Conservation (phyloP, 768 basidiomycete genomes). For the Mrakia gelida region DNA sequence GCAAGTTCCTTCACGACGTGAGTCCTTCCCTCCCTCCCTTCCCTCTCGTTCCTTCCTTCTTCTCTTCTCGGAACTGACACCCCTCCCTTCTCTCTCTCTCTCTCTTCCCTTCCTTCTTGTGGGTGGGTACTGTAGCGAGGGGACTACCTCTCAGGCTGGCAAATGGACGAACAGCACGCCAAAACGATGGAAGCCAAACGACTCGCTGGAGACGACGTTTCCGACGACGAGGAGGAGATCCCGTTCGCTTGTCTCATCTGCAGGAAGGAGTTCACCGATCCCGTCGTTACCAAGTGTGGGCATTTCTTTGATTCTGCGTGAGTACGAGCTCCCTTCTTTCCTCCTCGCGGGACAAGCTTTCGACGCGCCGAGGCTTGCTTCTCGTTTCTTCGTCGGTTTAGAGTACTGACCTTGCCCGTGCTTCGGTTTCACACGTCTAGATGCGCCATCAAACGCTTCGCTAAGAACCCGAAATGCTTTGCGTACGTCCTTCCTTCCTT, state of each 20-base stretch:
- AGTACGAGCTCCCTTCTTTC: no score
- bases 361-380: not conserved
- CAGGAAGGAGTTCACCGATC: constrained; percentile 88
- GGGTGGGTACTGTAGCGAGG: not conserved
- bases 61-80: not conserved
- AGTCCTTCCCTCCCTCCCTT: constrained; percentile 49
- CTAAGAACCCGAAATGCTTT: constrained; percentile 89
- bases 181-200: constrained; percentile 45
- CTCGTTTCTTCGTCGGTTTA: not conserved
- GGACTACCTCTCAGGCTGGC: constrained; percentile 89
- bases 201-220: constrained; percentile 43
- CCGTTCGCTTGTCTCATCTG: constrained; percentile 99
- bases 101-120: no score
- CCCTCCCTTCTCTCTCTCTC: no score
- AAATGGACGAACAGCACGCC: constrained; percentile 70
- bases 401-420: not conserved
- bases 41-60: not conserved
- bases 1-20: constrained; percentile 97
- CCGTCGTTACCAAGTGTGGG: constrained; percentile 90
- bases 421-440: constrained; percentile 30
- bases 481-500: no score
- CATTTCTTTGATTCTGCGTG: constrained; percentile 88
- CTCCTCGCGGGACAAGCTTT: not conserved
- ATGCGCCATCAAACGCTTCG: constrained; percentile 91
- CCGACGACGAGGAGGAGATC: constrained; percentile 74